Evolutionary conservation across 2,329 filamentous ascomycete species (phyloP).

Genomic region (Emergomyces pasteurianus): DNA sequence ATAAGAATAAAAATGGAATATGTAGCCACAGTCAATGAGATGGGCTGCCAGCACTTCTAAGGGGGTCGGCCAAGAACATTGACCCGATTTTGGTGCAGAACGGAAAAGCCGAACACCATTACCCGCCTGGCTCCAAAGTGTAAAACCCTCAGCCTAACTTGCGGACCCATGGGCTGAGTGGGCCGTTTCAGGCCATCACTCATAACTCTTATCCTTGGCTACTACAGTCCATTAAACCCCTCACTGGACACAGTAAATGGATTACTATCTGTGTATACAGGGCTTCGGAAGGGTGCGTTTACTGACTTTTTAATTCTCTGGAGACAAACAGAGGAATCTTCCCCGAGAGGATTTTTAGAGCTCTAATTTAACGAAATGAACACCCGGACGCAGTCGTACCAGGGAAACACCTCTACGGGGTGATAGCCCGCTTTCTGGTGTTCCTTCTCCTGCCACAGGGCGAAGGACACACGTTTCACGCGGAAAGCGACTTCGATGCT

Average conservation of each 20-base stretch:
- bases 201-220: neutral
- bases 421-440: neutral
- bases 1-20: too few species aligned
- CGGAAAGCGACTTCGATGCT: neutral
- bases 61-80: too few species aligned
- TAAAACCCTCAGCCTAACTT: conserved; percentile 8
- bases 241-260: conserved; percentile 3
- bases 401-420: conserved; percentile 3
- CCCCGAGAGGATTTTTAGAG: conserved; percentile 1
- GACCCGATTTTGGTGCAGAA: too few species aligned
- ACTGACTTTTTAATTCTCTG: neutral
- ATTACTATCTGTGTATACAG: conserved; percentile 5
- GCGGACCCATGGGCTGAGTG: conserved; percentile 4
- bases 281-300: neutral
- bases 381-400: neutral
- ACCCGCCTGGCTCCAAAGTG: conserved; percentile 7
- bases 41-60: too few species aligned
- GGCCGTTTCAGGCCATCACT: conserved; percentile 1
- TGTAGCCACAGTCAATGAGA: too few species aligned
- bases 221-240: neutral
- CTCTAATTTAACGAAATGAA: neutral
- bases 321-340: neutral
- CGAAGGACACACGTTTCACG: conserved; percentile 2
- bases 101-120: conserved; percentile 10
- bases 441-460: neutral